These are phyloP conservation scores for Daldinia loculata DNA, from an alignment of 495 filamentous ascomycete genomes.

Conservation along the genomic window DNA sequence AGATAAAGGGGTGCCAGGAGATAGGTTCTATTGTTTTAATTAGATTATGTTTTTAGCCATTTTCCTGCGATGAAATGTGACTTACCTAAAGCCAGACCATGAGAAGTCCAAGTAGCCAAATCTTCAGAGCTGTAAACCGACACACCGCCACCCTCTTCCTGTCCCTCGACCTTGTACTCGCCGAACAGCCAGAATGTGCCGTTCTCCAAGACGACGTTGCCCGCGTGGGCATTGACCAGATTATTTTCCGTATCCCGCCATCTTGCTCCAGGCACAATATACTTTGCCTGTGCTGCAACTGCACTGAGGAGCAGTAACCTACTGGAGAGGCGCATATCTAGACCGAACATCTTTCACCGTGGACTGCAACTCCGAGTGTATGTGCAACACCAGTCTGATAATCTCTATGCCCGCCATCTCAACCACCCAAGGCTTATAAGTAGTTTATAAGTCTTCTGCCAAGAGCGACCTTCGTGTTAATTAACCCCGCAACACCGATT, in stretches of 20 bases:
- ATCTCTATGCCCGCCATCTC: constrained; percentile 11
- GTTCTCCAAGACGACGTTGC: constrained; percentile 47
- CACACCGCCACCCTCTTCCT: constrained; percentile 55
- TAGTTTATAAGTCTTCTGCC: constrained; percentile 23
- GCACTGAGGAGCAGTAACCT: constrained; percentile 33
- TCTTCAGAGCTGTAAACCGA: constrained; percentile 54
- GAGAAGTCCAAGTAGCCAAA: constrained; percentile 52
- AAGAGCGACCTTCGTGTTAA: constrained; percentile 31
- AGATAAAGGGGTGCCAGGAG: constrained; percentile 48
- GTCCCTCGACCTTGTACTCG: constrained; percentile 55
- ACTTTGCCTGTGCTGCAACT: constrained; percentile 44
- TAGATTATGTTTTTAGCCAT: not conserved
- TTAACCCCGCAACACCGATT: constrained; percentile 18
- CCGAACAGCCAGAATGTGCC: constrained; percentile 57
- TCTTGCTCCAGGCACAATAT: constrained; percentile 56
- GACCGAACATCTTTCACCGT: constrained; percentile 25
- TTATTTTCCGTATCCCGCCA: constrained; percentile 54
- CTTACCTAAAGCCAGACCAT: constrained; percentile 52
- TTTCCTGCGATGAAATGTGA: not conserved
- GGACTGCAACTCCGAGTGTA: not conserved
- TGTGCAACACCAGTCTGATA: not conserved
- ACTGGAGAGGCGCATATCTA: constrained; percentile 4
- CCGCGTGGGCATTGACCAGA: constrained; percentile 56
- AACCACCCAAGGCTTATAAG: constrained; percentile 19
- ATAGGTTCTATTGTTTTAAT: constrained; percentile 44